Conservation (phyloP, 495 filamentous ascomycete genomes). For the Neurospora discreta region DNA sequence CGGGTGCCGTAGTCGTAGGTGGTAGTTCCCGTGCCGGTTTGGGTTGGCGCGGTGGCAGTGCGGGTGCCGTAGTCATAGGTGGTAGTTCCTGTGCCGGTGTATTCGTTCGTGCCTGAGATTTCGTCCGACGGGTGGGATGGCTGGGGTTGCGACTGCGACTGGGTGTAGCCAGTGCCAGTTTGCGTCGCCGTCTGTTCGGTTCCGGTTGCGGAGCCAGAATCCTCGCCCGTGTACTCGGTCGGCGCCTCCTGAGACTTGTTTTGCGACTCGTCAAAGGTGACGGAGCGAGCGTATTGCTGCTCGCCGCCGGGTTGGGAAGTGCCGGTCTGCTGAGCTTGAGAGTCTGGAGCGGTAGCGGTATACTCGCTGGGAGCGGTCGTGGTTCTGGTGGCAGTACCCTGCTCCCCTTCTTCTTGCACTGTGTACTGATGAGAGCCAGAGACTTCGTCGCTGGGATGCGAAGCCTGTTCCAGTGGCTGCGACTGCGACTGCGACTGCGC, state of each 20-base stretch:
- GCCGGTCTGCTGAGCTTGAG: background rate
- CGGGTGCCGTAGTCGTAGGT: background rate
- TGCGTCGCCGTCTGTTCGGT: background rate
- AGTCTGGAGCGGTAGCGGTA: background rate
- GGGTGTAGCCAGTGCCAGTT: background rate
- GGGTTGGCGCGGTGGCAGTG: background rate
- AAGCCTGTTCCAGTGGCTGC: background rate
- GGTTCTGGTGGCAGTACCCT: background rate
- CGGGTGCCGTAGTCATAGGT: background rate
- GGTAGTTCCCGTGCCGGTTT: background rate
- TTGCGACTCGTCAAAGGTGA: background rate
- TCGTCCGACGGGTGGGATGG: background rate
- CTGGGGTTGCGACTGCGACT: background rate
- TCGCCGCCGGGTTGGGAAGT: background rate
- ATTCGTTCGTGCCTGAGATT: background rate
- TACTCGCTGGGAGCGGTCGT: background rate
- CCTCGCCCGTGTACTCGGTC: background rate
- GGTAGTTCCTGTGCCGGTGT: background rate
- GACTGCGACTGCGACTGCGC: slow-evolving; percentile 1
- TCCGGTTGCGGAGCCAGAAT: background rate
- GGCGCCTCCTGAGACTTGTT: background rate
- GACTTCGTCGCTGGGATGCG: background rate
- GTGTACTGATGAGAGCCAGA: background rate
- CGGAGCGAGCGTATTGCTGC: background rate
- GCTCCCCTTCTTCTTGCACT: background rate